Evolutionary conservation across 306 rosid species (phyloP), one percentile per base, ranked within the genome.

Genomic region (Dalbergia oliveri): DNA sequence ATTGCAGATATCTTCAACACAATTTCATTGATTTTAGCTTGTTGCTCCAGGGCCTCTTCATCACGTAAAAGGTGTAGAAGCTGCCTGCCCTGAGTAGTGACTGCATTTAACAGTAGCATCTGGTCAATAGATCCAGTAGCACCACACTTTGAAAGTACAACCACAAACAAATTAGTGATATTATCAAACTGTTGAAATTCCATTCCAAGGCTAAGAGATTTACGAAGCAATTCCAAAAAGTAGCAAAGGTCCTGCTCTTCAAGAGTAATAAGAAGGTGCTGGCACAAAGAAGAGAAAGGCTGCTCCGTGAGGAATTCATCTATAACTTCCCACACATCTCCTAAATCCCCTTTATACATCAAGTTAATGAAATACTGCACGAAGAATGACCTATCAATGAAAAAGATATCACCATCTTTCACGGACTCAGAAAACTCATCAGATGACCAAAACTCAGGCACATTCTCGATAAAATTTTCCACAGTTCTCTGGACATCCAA

Each of bases 391-490:
- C 90, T 83, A 65, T 94, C 97, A 37, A 91, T 61, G 58, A 47
- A 70, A 85, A 94, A 79, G 88, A 94, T 93, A 69, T 91, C 94
- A 41, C 99, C 99, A 63, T 87, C 95, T 91, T 87, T 89, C 69
- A 93, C 84, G 0, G 99, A 94, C 79, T 91, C 94, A 0, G 91
- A 69, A 81, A 94, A 86, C 87, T 94, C 99, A 66, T 34, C 65
- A 58, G 99, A 94, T 43, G 94, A 91, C 99, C 99, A 94, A 82
- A 94, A 93, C 54, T 89, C 97, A 56, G 99, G 97, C 18, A 94
- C 99, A 83, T 94, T 77, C 50, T 85, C 88, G 35, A 91, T 83
- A 88, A 89, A 94, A 86, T 93, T 94, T 76, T 88, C 89, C 9
- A 94, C 87, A 1, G 99, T 94, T 78, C 8, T 85, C 77, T 86